These are phyloP conservation scores for Xylaria sp. DNA, from an alignment of 2,329 filamentous ascomycete genomes.

Conservation along the genomic window DNA sequence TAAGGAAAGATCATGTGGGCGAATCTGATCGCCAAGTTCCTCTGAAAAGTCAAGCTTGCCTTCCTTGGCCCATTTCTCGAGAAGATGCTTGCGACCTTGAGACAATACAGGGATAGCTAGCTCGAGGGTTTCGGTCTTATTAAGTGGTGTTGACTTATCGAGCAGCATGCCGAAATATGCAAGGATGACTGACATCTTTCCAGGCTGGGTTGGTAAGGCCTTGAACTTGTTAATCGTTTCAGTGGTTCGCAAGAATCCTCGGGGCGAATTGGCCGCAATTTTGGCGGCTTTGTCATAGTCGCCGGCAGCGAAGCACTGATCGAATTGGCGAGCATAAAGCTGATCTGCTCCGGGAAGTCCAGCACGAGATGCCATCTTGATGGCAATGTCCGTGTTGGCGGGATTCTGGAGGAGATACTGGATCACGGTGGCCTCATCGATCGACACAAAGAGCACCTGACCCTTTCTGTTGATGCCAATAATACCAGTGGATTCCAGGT, in stretches of 20 bases:
- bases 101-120: constrained; percentile 85
- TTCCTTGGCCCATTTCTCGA: constrained; percentile 97
- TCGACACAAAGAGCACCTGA: constrained; percentile 87
- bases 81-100: constrained; percentile 88
- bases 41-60: constrained; percentile 95
- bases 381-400: constrained; percentile 85
- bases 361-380: constrained; percentile 92
- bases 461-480: constrained; percentile 96
- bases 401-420: constrained; percentile 95
- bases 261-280: constrained; percentile 91
- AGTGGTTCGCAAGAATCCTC: constrained; percentile 87
- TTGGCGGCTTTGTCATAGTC: constrained; percentile 88
- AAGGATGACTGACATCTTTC: constrained; percentile 87
- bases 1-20: constrained; percentile 80
- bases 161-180: constrained; percentile 98
- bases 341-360: constrained; percentile 91
- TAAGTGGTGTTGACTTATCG: constrained; percentile 81
- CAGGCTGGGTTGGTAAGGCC: constrained; percentile 69
- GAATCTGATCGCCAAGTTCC: constrained; percentile 90
- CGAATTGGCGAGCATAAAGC: constrained; percentile 88
- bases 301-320: constrained; percentile 73
- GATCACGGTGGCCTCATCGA: constrained; percentile 87
- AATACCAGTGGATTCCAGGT: constrained; percentile 79
- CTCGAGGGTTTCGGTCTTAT: constrained; percentile 90
- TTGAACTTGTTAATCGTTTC: constrained; percentile 98